Conservation (phyloP, 192 early-diverging fungal species). For the Entomortierella parvispora region DNA sequence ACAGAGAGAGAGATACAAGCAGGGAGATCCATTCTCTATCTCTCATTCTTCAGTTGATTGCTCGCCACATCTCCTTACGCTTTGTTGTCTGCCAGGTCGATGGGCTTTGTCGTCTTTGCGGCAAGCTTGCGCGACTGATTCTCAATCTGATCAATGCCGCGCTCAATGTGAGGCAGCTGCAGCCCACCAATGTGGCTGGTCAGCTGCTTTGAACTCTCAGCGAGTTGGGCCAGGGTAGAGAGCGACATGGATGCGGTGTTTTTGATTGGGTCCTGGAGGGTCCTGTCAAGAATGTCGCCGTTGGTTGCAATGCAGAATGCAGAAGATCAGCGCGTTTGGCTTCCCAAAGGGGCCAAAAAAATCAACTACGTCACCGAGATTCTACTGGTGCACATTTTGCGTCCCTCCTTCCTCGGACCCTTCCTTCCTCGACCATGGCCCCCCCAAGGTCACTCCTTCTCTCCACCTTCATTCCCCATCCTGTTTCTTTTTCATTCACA, state of each 20-base stretch:
- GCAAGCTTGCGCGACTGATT: slow-evolving; percentile 81
- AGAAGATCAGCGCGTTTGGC: too few relatives aligned
- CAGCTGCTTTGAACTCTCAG: slow-evolving; percentile 80
- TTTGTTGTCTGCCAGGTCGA: slow-evolving; percentile 53
- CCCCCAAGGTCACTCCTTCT: too few relatives aligned
- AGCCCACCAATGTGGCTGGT: slow-evolving; percentile 75
- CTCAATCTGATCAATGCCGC: slow-evolving; percentile 91
- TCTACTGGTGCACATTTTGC: too few relatives aligned
- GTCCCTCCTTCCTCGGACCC: too few relatives aligned
- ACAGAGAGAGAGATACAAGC: too few relatives aligned
- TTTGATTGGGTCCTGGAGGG: not conserved
- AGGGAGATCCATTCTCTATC: too few relatives aligned
- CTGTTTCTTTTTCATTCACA: too few relatives aligned
- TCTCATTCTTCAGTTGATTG: not conserved
- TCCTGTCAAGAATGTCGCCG: not conserved
- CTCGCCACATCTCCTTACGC: slow-evolving; percentile 57
- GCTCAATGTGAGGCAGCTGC: slow-evolving; percentile 80
- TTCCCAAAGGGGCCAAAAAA: too few relatives aligned
- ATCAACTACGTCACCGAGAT: too few relatives aligned
- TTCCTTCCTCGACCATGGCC: too few relatives aligned
- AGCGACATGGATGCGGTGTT: slow-evolving; percentile 9
- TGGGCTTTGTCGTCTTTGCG: slow-evolving; percentile 45
- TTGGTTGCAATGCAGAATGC: too few relatives aligned
- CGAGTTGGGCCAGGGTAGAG: slow-evolving; percentile 62
- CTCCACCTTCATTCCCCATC: too few relatives aligned